Conservation (phyloP, 2,329 filamentous ascomycete species). For the Sclerotinia glacialis region DNA sequence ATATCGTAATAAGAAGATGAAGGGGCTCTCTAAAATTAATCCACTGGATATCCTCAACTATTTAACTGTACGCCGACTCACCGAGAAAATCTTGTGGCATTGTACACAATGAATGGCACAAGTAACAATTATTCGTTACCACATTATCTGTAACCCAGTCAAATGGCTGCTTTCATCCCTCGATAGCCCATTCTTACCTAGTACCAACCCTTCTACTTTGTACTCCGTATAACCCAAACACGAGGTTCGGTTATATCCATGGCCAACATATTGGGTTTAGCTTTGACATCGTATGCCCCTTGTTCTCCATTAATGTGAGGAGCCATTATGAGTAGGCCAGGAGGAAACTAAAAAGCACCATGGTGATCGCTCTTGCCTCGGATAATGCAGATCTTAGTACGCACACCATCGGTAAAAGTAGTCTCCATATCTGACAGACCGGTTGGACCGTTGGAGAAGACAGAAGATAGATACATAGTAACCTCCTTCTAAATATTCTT, state of each 20-base stretch:
- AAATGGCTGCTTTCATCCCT: not conserved
- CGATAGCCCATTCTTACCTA: not conserved
- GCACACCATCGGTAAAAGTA: constrained; percentile 16
- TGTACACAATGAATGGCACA: not conserved
- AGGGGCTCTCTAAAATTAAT: not conserved
- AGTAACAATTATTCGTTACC: not conserved
- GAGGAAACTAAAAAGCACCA: constrained; percentile 35
- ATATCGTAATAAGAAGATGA: constrained; percentile 14
- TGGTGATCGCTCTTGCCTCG: constrained; percentile 35
- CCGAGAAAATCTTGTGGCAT: constrained; percentile 4
- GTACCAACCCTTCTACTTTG: not conserved
- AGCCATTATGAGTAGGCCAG: not conserved
- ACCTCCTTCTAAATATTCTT: constrained; percentile 16
- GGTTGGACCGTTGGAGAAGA: constrained; percentile 9
- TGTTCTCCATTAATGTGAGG: constrained; percentile 29
- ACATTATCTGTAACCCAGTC: not conserved
- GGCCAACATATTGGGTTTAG: constrained; percentile 31
- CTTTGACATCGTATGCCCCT: constrained; percentile 25
- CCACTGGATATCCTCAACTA: constrained; percentile 7
- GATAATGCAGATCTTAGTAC: constrained; percentile 35
- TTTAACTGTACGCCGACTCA: not conserved
- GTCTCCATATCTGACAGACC: constrained; percentile 34
- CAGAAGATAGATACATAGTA: constrained; percentile 25
- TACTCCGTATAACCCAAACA: constrained; percentile 19
- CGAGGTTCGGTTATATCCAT: constrained; percentile 25